Conservation (phyloP, 495 filamentous ascomycete species). For the Xylaria grammica region DNA sequence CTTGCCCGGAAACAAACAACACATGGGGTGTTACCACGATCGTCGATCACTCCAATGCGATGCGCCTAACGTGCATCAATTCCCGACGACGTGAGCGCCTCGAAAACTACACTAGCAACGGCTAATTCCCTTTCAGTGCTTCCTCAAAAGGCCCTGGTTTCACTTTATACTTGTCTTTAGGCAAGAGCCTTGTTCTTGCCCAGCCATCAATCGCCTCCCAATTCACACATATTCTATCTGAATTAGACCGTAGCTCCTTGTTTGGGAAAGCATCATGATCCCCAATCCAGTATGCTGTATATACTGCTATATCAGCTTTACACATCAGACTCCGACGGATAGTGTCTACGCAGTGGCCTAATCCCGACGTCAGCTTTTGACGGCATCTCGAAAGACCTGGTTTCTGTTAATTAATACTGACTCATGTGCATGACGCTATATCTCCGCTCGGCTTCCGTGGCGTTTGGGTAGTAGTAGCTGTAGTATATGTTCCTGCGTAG, state of each 20-base stretch:
- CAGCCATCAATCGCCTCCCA: conserved; percentile 19
- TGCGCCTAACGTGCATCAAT: too few species aligned
- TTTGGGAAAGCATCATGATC: neutral
- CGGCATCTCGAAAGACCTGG: neutral
- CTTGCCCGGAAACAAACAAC: too few species aligned
- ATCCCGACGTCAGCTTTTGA: neutral
- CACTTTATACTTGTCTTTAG: neutral
- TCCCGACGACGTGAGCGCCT: too few species aligned
- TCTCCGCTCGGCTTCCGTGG: neutral
- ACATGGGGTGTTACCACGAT: too few species aligned
- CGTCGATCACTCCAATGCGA: too few species aligned
- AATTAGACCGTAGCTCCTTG: conserved; percentile 3
- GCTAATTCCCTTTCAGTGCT: neutral
- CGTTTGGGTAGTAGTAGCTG: neutral
- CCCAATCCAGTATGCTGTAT: conserved; percentile 17
- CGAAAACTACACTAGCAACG: neutral
- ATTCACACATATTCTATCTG: conserved; percentile 14
- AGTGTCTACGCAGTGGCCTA: conserved; percentile 38
- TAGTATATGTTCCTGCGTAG: neutral
- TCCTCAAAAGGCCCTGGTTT: neutral
- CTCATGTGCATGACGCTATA: neutral
- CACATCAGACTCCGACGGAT: conserved; percentile 37
- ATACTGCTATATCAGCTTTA: conserved; percentile 29
- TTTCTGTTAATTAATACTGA: neutral
- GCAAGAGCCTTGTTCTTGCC: conserved; percentile 14